These are phyloP conservation scores for Pythium angustatum DNA, from an alignment of 352 stramenopile genomes.

Conservation along the genomic window DNA sequence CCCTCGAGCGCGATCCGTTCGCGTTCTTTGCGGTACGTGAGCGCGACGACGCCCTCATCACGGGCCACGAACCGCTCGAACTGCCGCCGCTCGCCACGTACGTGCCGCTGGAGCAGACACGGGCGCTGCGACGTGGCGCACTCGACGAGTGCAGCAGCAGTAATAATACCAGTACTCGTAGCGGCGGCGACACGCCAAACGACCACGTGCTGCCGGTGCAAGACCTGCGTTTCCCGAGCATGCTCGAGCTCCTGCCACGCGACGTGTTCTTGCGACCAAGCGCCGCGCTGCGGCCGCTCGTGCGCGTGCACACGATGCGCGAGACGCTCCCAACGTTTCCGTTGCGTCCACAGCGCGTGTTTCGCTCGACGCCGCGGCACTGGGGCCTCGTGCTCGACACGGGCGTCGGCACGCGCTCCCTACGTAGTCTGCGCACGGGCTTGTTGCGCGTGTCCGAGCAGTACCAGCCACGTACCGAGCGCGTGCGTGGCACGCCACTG, in stretches of 20 bases:
- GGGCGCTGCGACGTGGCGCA: constrained; percentile 44
- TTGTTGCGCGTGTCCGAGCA: constrained; percentile 24
- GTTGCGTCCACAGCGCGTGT: constrained; percentile 52
- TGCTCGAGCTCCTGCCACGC: constrained; percentile 43
- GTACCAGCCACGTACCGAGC: constrained; percentile 34
- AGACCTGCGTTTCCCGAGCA: constrained; percentile 26
- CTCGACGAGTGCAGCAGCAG: constrained; percentile 42
- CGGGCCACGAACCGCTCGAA: constrained; percentile 56
- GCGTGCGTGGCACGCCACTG: constrained; percentile 21
- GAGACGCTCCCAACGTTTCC: constrained; percentile 56
- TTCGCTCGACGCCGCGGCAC: constrained; percentile 40
- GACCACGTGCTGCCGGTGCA: not conserved
- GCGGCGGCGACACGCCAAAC: not conserved
- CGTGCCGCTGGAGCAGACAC: constrained; percentile 46
- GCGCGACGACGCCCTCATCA: constrained; percentile 65
- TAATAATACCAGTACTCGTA: not conserved
- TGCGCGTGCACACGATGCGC: constrained; percentile 33
- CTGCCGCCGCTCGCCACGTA: constrained; percentile 64
- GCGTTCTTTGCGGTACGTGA: constrained; percentile 63
- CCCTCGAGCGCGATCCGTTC: constrained; percentile 55
- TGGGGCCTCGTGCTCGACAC: constrained; percentile 39
- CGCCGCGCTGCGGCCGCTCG: constrained; percentile 52
- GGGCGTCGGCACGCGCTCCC: constrained; percentile 44
- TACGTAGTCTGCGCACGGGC: constrained; percentile 29
- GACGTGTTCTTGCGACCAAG: constrained; percentile 57